phyloP scores from a whole-genome alignment of 2,329 filamentous ascomycete genomes.

The Monilinia laxa region DNA sequence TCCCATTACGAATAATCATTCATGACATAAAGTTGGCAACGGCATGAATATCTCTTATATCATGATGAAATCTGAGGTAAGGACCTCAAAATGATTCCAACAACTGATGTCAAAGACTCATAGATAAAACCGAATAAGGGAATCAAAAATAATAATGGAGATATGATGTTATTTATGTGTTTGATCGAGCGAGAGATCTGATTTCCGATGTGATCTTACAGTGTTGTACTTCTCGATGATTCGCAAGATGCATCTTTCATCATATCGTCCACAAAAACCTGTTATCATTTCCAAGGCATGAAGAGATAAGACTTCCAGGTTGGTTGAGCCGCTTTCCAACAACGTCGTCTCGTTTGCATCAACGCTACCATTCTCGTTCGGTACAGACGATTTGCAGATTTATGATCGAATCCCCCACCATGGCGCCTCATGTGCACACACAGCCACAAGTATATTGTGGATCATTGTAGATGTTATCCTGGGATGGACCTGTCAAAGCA shows the following conservation, averaged over 20 bases:
- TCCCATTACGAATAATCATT: constrained; percentile 2
- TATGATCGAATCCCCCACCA: constrained; percentile 1
- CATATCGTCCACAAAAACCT: neutral
- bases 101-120: neutral
- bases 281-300: constrained; percentile 20
- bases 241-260: constrained; percentile 9
- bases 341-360: constrained; percentile 2
- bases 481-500: constrained; percentile 13
- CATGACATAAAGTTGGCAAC: neutral
- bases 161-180: constrained; percentile 15
- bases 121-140: neutral
- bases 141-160: constrained; percentile 12
- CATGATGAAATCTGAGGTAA: constrained; percentile 3
- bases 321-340: constrained; percentile 16
- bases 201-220: too few relatives aligned
- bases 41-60: neutral
- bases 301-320: neutral
- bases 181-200: neutral
- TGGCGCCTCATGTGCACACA: neutral
- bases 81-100: neutral
- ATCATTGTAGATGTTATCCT: neutral
- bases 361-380: neutral
- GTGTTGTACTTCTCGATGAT: constrained; percentile 7
- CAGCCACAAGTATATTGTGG: constrained; percentile 11
- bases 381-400: constrained; percentile 16